Evolutionary conservation across 2,329 filamentous ascomycete genomes (phyloP).

Genomic region (Huntiella decipiens): DNA sequence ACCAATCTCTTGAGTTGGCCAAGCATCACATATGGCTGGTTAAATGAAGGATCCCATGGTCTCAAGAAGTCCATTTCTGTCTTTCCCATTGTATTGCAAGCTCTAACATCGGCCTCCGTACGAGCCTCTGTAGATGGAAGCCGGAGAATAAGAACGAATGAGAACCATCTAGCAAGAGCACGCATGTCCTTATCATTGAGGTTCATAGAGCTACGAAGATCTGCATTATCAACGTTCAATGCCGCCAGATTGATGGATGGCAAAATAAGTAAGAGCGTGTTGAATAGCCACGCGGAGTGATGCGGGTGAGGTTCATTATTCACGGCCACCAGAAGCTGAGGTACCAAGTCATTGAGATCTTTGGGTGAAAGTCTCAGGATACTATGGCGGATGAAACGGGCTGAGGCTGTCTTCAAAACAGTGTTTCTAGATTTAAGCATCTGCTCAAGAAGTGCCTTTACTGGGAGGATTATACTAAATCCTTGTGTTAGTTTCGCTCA

Average conservation of each 20-base stretch:
- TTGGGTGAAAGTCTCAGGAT: conserved; percentile 28
- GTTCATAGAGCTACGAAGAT: conserved; percentile 44
- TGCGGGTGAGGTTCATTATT: conserved; percentile 27
- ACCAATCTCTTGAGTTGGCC: conserved; percentile 35
- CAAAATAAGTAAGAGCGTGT: conserved; percentile 61
- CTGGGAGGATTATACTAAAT: conserved; percentile 54
- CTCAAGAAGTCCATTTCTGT: conserved; percentile 53
- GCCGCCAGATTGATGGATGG: conserved; percentile 52
- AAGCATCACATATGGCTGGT: conserved; percentile 11
- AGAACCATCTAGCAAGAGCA: conserved; percentile 58
- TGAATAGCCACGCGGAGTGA: conserved; percentile 37
- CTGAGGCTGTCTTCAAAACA: conserved; percentile 71
- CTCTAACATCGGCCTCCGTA: not conserved
- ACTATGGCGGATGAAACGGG: conserved; percentile 78
- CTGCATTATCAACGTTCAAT: conserved; percentile 52
- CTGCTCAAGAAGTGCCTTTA: conserved; percentile 67
- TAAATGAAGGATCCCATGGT: conserved; percentile 30
- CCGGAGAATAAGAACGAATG: conserved; percentile 51
- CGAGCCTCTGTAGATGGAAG: conserved; percentile 13
- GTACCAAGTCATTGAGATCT: conserved; percentile 55
- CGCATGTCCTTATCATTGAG: conserved; percentile 50
- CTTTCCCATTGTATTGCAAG: conserved; percentile 25
- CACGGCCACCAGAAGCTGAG: conserved; percentile 49
- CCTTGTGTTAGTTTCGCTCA: not conserved
- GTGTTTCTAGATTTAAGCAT: conserved; percentile 60